phyloP scores from a whole-genome alignment of 179 eudicot genomes.

The Heliamphora pulchella region DNA sequence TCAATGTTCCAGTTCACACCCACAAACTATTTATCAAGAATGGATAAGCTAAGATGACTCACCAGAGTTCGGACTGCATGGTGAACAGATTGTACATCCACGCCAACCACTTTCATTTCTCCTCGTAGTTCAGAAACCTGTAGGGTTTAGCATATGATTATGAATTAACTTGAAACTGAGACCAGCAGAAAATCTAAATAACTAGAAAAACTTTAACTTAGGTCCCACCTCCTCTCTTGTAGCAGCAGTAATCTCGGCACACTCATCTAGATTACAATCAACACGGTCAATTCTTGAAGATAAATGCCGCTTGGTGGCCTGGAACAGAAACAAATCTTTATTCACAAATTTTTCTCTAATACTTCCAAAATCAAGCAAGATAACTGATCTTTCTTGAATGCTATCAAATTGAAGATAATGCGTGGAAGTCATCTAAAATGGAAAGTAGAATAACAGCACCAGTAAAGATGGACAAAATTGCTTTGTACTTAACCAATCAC shows the following conservation, averaged over 20 bases:
- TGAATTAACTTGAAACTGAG: not conserved
- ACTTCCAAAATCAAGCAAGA: not conserved
- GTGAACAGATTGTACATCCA: conserved; percentile 44
- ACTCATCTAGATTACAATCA: conserved; percentile 48
- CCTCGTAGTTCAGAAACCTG: conserved; percentile 56
- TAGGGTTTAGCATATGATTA: not conserved
- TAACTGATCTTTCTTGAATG: not conserved
- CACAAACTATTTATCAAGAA: not conserved
- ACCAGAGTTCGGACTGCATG: conserved; percentile 65
- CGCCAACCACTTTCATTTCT: conserved; percentile 34
- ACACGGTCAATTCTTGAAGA: conserved; percentile 59
- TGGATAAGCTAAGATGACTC: conserved; percentile 16
- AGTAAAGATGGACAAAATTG: not conserved
- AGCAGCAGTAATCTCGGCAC: conserved; percentile 33
- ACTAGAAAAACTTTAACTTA: conserved; percentile 16
- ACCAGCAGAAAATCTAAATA: conserved; percentile 14
- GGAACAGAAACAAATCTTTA: conserved; percentile 18
- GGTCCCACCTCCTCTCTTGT: conserved; percentile 61
- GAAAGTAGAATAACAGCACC: not conserved
- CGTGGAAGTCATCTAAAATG: not conserved
- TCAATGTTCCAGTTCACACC: conserved; percentile 2
- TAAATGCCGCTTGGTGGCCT: conserved; percentile 55
- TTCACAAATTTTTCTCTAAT: not conserved
- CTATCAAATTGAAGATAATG: not conserved
- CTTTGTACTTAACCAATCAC: not conserved